Percentiles rank a stretch among this genome's conserved stretches.
phyloP scores from a whole-genome alignment of 2,329 filamentous ascomycete species.

The Thelonectria discophora region DNA sequence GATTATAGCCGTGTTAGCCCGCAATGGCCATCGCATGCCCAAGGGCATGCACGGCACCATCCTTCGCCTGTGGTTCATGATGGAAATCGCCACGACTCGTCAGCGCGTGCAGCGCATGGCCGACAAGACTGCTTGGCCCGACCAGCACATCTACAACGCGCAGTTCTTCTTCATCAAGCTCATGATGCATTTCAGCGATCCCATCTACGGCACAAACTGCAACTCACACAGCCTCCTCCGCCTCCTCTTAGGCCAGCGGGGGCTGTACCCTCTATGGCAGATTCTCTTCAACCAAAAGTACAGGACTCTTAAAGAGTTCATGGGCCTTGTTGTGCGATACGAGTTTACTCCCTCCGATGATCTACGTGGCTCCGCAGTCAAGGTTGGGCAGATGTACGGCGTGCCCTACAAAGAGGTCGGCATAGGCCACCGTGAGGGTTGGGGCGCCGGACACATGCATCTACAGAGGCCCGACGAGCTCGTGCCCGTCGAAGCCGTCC shows the following conservation, averaged over 20 bases:
- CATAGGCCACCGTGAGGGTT: constrained; percentile 62
- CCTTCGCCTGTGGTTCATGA: constrained; percentile 76
- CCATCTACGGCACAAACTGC: constrained; percentile 59
- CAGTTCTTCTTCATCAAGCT: constrained; percentile 77
- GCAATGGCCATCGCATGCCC: constrained; percentile 66
- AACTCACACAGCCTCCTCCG: constrained; percentile 59
- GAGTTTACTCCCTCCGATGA: constrained; percentile 55
- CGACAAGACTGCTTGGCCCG: constrained; percentile 62
- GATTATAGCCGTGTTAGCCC: constrained; percentile 69
- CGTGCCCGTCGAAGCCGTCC: constrained; percentile 63
- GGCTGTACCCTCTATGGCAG: constrained; percentile 64
- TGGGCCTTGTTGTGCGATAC: constrained; percentile 68
- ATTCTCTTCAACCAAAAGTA: constrained; percentile 67
- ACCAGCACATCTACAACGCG: constrained; percentile 67
- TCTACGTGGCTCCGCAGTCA: constrained; percentile 11
- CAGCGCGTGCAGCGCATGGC: constrained; percentile 64
- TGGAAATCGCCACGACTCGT: constrained; percentile 69
- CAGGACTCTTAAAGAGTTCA: constrained; percentile 57
- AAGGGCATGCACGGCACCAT: constrained; percentile 56
- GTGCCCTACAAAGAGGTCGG: constrained; percentile 64
- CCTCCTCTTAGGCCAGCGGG: constrained; percentile 68
- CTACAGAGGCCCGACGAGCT: constrained; percentile 67
- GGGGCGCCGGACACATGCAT: constrained; percentile 57
- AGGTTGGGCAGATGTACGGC: constrained; percentile 52
- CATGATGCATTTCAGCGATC: constrained; percentile 73